phyloP scores from a whole-genome alignment of 1,139 yeast species.

The Suhomyces atakaporum region DNA sequence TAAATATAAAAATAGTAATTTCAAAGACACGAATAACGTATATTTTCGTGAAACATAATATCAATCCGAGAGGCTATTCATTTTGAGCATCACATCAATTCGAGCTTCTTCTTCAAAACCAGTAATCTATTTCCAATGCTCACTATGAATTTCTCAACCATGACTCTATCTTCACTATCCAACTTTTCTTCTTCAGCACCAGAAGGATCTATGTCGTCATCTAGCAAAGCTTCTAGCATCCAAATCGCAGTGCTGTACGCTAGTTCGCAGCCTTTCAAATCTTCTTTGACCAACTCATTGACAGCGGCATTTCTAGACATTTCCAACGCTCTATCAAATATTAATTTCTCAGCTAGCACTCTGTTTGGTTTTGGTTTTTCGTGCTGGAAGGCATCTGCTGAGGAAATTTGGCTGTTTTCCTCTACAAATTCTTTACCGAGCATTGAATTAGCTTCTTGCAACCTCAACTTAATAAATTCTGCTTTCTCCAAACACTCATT shows the following conservation, averaged over 20 bases:
- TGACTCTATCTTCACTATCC: constrained; percentile 69
- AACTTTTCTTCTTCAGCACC: constrained; percentile 34
- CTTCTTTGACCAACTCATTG: constrained; percentile 77
- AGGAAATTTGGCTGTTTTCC: constrained; percentile 4
- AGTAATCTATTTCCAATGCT: constrained; percentile 72
- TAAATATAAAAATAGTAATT: no score
- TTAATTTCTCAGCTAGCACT: constrained; percentile 75
- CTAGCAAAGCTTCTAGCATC: constrained; percentile 89
- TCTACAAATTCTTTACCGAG: constrained; percentile 11
- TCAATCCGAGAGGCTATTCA: no score
- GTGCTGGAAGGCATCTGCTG: constrained; percentile 2
- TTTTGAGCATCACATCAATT: constrained; percentile 8
- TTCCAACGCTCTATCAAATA: constrained; percentile 91
- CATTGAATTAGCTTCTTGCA: constrained; percentile 52
- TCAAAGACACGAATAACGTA: neutral
- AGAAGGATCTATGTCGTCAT: constrained; percentile 43
- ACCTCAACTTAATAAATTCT: constrained; percentile 63
- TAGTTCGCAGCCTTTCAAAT: constrained; percentile 76
- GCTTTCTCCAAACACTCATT: constrained; percentile 90
- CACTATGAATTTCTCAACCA: constrained; percentile 75
- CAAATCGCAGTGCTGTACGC: constrained; percentile 90
- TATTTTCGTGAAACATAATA: no score
- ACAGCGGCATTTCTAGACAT: constrained; percentile 91
- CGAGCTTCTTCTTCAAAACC: constrained; percentile 52
- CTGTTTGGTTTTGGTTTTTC: constrained; percentile 13